Percentiles rank a stretch among this genome's conserved stretches.
Conservation (phyloP, 2,329 filamentous ascomycete genomes). For the Xylariaceae sp. region DNA sequence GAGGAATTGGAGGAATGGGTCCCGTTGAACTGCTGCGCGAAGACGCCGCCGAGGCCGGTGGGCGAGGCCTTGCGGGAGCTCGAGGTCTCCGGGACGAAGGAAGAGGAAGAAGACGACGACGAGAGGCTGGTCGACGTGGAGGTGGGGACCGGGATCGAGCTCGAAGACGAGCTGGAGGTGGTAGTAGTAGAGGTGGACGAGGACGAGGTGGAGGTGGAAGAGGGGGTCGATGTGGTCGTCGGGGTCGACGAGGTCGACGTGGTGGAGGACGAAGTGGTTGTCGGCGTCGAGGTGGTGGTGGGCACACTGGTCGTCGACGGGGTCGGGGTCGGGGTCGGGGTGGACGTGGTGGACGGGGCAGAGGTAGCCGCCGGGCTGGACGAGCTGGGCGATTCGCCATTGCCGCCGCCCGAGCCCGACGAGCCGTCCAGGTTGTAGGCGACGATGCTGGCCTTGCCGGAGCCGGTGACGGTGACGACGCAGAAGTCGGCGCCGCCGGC, state of each 20-base stretch:
- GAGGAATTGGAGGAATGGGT: constrained; percentile 7
- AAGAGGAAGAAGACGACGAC: constrained; percentile 6
- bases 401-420: constrained; percentile 21
- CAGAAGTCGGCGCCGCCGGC: constrained; percentile 66
- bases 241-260: constrained; percentile 12
- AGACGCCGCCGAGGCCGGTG: constrained; percentile 2
- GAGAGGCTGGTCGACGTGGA: neutral
- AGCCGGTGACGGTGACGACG: constrained; percentile 66
- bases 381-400: constrained; percentile 17
- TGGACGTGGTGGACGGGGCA: constrained; percentile 13
- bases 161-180: neutral
- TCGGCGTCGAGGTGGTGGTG: constrained; percentile 15
- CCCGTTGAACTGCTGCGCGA: constrained; percentile 2
- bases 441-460: constrained; percentile 59
- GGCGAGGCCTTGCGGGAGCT: neutral
- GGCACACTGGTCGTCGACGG: constrained; percentile 14
- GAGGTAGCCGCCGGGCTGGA: constrained; percentile 25
- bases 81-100: constrained; percentile 3
- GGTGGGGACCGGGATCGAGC: neutral
- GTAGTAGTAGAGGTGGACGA: constrained; percentile 8
- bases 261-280: constrained; percentile 16
- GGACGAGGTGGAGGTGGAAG: constrained; percentile 7
- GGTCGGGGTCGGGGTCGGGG: constrained; percentile 10
- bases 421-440: constrained; percentile 45
- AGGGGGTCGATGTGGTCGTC: constrained; percentile 9